Evolutionary conservation across 2,329 filamentous ascomycete genomes (phyloP).

Genomic region (Trichocomaceae sp.): DNA sequence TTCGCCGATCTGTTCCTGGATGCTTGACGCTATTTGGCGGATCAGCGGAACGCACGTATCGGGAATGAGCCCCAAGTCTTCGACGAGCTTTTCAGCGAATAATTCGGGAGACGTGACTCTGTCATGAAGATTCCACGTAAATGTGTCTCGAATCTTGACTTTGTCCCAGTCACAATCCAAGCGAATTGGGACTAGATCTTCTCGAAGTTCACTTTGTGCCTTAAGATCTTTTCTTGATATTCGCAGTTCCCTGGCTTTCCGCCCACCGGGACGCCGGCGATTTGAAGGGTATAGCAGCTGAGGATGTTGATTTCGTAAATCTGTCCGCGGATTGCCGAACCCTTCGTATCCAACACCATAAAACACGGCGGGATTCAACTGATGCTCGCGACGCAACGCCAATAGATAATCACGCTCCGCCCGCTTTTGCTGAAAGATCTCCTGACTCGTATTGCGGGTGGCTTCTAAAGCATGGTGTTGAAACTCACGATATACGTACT

Average conservation of each 20-base stretch:
- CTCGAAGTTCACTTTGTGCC: slow-evolving; percentile 80
- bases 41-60: slow-evolving; percentile 53
- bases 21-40: slow-evolving; percentile 60
- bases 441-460: slow-evolving; percentile 48
- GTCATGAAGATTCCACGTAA: slow-evolving; percentile 97
- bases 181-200: slow-evolving; percentile 85
- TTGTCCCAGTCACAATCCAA: slow-evolving; percentile 95
- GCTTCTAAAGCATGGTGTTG: slow-evolving; percentile 50
- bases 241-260: slow-evolving; percentile 65
- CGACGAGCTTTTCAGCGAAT: slow-evolving; percentile 82
- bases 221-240: slow-evolving; percentile 73
- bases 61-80: slow-evolving; percentile 72
- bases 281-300: slow-evolving; percentile 73
- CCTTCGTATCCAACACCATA: slow-evolving; percentile 74
- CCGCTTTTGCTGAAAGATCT: slow-evolving; percentile 57
- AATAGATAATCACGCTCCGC: slow-evolving; percentile 66
- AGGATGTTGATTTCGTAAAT: slow-evolving; percentile 57
- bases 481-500: slow-evolving; percentile 60
- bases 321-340: slow-evolving; percentile 81
- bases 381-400: slow-evolving; percentile 53
- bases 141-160: slow-evolving; percentile 90
- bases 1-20: slow-evolving; percentile 84
- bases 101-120: slow-evolving; percentile 70
- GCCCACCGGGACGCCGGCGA: slow-evolving; percentile 68
- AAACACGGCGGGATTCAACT: slow-evolving; percentile 51